Conservation (phyloP, 2,329 filamentous ascomycete species). For the Pyrenochaeta sp. region DNA sequence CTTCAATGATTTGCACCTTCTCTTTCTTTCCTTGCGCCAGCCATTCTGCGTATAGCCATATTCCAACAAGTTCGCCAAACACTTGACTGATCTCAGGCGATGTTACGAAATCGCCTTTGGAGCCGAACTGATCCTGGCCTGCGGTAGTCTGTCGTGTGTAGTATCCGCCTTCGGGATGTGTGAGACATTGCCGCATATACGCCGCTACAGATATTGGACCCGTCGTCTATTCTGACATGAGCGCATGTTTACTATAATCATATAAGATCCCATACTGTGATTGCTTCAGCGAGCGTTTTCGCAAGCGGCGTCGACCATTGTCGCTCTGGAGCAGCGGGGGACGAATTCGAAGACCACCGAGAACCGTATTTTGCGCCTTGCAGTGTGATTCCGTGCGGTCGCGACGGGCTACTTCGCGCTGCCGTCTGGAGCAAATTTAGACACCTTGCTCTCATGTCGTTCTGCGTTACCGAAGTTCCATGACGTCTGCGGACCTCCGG, state of each 20-base stretch:
- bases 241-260: not conserved
- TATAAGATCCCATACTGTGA: conserved; percentile 67
- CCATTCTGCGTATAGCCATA: conserved; percentile 98
- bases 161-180: conserved; percentile 88
- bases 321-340: conserved; percentile 44
- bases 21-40: conserved; percentile 80
- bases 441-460: conserved; percentile 41
- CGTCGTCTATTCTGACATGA: conserved; percentile 66
- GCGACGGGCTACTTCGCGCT: conserved; percentile 22
- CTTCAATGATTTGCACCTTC: conserved; percentile 88
- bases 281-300: conserved; percentile 84
- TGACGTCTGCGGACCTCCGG: conserved; percentile 38
- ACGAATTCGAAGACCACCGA: conserved; percentile 47
- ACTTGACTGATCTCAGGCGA: conserved; percentile 97
- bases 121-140: conserved; percentile 86
- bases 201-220: conserved; percentile 90
- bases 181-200: conserved; percentile 99
- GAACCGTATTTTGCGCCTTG: conserved; percentile 24
- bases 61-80: conserved; percentile 90
- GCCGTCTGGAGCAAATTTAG: conserved; percentile 34
- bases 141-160: conserved; percentile 77
- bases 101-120: conserved; percentile 93
- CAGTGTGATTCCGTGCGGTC: conserved; percentile 8
- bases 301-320: conserved; percentile 94
- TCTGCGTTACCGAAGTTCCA: conserved; percentile 35